Base-by-base conservation (phyloP, 495 filamentous ascomycete species). In the Aspergillus indologenus region DNA sequence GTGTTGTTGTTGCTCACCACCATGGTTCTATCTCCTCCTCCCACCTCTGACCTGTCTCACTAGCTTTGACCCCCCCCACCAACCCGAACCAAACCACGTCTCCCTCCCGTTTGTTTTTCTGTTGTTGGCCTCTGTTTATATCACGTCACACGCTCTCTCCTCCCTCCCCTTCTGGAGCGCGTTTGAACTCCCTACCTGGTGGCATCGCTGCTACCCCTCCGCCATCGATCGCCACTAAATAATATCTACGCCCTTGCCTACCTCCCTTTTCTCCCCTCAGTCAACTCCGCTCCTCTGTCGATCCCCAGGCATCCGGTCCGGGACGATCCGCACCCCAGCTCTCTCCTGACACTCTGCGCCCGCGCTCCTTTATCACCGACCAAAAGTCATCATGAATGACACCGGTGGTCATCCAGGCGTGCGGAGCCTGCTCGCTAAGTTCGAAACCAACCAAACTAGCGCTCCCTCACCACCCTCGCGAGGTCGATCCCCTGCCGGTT, bases 401-500 rank as follows among this genome's bases (percentile, higher is more conserved):
- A 75, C 70, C 63, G 75, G 72, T 44, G 71, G 78, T 60, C 75
- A 75, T 50, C 78, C 79, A 50, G 84, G 83, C 47, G 83, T 88
- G 60, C 78, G 82, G 70, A 90, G 88, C 75, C 83, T 96, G 59
- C 84, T 90, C 56, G 92, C 92, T 65, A 90, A 90, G 80, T 96
- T 96, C 69, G 92, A 96, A 79, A 86, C 83, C 67, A 81, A 81
- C 63, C 79, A 81, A 43, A 81, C 75, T 54, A 71, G 59, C 17
- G 70, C 74, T 48, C 56, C 75, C 56, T 85, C 84, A 46, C 84
- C 88, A 54, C 87, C 87, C 31, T 85, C 88, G 57, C 85, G 89
- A 69, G 90, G 90, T 57, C 82, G 87, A 68, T 90, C 89, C 44
- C 87, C 89, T 56, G 85, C 79, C 54, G 76, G 72, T 58, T 72